phyloP scores from a whole-genome alignment of 2,329 filamentous ascomycete genomes.

The Fusarium sambucinum region DNA sequence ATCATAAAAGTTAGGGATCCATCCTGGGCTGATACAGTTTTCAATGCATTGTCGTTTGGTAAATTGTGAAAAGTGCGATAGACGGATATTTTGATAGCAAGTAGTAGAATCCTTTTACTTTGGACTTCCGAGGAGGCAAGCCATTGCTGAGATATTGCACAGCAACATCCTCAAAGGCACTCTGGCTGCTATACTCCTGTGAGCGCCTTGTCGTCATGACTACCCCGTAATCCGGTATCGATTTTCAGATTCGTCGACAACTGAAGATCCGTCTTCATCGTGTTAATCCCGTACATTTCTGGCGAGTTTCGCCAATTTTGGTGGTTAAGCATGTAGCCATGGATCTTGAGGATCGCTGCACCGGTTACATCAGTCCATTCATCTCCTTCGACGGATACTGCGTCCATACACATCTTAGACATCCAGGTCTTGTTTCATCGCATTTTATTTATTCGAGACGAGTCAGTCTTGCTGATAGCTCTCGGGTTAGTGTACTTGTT shows the following conservation, averaged over 20 bases:
- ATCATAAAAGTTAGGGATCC: neutral
- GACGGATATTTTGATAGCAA: neutral
- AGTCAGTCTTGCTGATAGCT: neutral
- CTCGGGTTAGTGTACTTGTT: slow-evolving; percentile 34
- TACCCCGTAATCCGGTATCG: too few relatives aligned
- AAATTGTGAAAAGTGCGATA: neutral
- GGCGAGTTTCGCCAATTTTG: too few relatives aligned
- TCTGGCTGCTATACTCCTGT: rapidly evolving
- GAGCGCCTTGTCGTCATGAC: neutral
- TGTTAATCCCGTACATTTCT: too few relatives aligned
- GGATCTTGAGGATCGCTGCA: too few relatives aligned
- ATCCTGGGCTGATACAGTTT: neutral
- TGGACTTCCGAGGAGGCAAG: neutral
- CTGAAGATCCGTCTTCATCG: too few relatives aligned
- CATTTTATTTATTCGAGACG: slow-evolving; percentile 45
- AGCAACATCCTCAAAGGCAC: too few relatives aligned
- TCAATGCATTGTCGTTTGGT: neutral
- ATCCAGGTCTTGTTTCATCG: slow-evolving; percentile 49
- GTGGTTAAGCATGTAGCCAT: too few relatives aligned
- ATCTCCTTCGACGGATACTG: too few relatives aligned
- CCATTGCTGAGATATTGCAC: neutral
- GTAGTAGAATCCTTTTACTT: neutral
- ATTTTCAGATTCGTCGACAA: too few relatives aligned
- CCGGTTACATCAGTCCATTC: too few relatives aligned
- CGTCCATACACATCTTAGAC: slow-evolving; percentile 41